These are phyloP conservation scores for Starmerella khaoyaiensis DNA, from an alignment of 805 yeast species.

Conservation along the genomic window DNA sequence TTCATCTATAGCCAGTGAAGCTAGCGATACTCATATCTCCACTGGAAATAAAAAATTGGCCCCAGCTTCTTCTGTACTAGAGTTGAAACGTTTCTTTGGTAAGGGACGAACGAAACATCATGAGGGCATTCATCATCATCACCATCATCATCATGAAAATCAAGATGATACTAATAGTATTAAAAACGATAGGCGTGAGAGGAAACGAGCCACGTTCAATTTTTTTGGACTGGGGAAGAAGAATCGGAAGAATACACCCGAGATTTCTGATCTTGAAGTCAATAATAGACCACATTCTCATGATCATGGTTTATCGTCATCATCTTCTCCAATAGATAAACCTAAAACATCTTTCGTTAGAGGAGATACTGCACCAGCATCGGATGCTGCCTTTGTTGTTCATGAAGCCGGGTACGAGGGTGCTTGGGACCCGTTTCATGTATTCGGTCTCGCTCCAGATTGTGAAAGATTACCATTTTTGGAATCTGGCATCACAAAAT, in stretches of 20 bases:
- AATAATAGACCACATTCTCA: too few relatives aligned
- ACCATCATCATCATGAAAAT: background rate
- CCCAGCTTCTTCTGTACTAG: constrained; percentile 12
- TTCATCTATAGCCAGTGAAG: constrained; percentile 13
- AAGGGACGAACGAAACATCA: constrained; percentile 20
- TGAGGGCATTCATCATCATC: constrained; percentile 9
- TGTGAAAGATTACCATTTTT: constrained; percentile 28
- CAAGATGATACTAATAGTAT: too few relatives aligned
- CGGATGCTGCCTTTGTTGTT: constrained; percentile 15
- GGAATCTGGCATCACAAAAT: constrained; percentile 41
- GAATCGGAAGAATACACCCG: too few relatives aligned
- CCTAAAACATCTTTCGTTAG: background rate
- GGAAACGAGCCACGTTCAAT: too few relatives aligned
- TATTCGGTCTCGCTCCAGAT: constrained; percentile 11
- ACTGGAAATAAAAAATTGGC: background rate
- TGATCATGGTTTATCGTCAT: too few relatives aligned
- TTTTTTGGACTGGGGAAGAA: too few relatives aligned
- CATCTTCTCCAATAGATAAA: too few relatives aligned
- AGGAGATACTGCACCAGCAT: constrained; percentile 4
- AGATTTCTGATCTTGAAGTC: too few relatives aligned
- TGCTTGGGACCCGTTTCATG: constrained; percentile 21
- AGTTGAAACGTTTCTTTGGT: constrained; percentile 22
- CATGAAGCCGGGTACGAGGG: constrained; percentile 18
- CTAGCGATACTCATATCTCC: constrained; percentile 1
- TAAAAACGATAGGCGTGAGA: too few relatives aligned